A percentile compares a stretch with the other conserved stretches of the same genome.
Conservation (phyloP, 139 green algal genomes). For the Coelastrella sp. region DNA sequence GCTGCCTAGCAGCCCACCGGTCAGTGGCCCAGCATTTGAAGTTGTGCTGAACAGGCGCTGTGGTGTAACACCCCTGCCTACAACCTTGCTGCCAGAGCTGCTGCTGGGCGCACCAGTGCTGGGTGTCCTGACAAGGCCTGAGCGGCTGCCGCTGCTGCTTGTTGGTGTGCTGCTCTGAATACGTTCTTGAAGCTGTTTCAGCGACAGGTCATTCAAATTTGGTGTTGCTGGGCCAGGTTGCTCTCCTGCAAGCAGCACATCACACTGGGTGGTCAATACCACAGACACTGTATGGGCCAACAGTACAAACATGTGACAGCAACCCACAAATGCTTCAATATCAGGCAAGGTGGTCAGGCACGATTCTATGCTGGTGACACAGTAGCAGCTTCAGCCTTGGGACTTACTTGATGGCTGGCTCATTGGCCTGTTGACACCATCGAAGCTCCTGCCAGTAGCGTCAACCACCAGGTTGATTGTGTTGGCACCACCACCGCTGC, state of each 20-base stretch:
- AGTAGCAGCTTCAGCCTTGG: too few relatives aligned
- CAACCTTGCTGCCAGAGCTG: background rate
- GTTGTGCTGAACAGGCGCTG: constrained; percentile 29
- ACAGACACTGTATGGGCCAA: background rate
- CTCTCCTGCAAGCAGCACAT: background rate
- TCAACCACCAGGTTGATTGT: constrained; percentile 23
- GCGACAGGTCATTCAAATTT: constrained; percentile 15
- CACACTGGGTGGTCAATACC: background rate
- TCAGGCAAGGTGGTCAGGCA: too few relatives aligned
- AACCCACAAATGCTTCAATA: too few relatives aligned
- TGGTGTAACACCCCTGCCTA: constrained; percentile 19
- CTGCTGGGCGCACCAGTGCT: background rate
- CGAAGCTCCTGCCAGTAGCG: background rate
- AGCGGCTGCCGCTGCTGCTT: constrained; percentile 4
- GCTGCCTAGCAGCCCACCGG: background rate
- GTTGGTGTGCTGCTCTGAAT: constrained; percentile 20
- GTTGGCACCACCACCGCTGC: background rate
- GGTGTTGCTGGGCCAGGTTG: background rate
- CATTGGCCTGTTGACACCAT: background rate
- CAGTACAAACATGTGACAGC: too few relatives aligned
- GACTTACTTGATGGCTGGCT: background rate
- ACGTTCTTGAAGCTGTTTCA: constrained; percentile 42
- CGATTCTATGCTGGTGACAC: too few relatives aligned
- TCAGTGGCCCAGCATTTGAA: constrained; percentile 3
- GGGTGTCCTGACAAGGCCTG: background rate